Evolutionary conservation across 768 basidiomycete genomes (phyloP), one percentile per base, ranked within the genome.

Genomic region (Strobilomyces dryophilus): DNA sequence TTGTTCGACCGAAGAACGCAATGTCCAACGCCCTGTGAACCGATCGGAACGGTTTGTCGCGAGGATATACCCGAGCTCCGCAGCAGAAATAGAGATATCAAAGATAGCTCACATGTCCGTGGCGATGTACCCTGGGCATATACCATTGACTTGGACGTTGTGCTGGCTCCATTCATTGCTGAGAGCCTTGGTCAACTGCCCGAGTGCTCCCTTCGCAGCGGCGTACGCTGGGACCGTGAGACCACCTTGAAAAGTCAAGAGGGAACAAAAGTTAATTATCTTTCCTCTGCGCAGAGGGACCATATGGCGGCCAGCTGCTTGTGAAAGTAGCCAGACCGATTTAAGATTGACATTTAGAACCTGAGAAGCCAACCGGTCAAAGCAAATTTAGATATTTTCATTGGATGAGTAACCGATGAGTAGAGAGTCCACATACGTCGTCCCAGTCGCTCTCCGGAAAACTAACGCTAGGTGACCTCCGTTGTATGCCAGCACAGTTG

Each of bases 91-190:
- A 32, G 53, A 51, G 52, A 60, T 53, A 56, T 37, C 49, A 52
- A 52, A 52, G 54, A 72, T 66, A 52, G 46, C 55, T 73, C 72
- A 90, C 88, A 93, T 93, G 61, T 95, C 93, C 34, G 92, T 95
- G 26, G 80, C 79, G 62, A 95, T 85, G 70, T 93, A 94, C 31
- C 92, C 92, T 29, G 92, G 92, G 59, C 85, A 85, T 58, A 95
- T 89, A 21, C 80, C 87, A 65, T 95, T 94, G 17, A 95, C 91
- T 68, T 92, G 87, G 48, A 95, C 82, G 59, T 91, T 92, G 61
- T 89, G 81, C 62, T 79, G 78, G 55, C 89, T 87, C 93, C 94
- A 97, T 68, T 95, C 94, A 69, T 97, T 97, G 62, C 87, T 85
- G 62, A 95, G 81, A 3, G 92, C 87, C 71, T 94, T 94, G 26